phyloP scores from a whole-genome alignment of 2,329 filamentous ascomycete species.

The Xylaria polymorpha region DNA sequence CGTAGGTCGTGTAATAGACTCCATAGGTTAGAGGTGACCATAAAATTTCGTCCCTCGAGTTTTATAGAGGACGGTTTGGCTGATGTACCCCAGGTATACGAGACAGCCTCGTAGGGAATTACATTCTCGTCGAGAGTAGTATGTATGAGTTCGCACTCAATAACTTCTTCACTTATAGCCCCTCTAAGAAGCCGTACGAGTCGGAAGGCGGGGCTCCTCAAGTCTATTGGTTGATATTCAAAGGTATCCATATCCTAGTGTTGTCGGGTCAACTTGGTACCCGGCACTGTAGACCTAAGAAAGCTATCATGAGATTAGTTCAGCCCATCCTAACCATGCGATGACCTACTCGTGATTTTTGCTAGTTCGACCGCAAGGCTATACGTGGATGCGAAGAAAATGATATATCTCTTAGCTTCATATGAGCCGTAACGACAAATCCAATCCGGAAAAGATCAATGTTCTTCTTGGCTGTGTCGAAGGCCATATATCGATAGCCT shows the following conservation, averaged over 20 bases:
- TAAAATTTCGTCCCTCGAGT: constrained; percentile 5
- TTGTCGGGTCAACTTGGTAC: not conserved
- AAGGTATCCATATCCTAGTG: constrained; percentile 15
- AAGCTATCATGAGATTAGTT: not conserved
- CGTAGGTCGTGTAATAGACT: constrained; percentile 15
- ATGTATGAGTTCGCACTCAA: constrained; percentile 31
- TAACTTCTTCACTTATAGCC: not conserved
- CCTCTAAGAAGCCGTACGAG: constrained; percentile 27
- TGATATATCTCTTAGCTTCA: not conserved
- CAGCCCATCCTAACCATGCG: not conserved
- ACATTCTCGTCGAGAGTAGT: constrained; percentile 29
- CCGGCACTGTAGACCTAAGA: not conserved
- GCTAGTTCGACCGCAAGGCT: not conserved
- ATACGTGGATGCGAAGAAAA: not conserved
- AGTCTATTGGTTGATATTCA: constrained; percentile 24
- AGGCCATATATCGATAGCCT: not conserved
- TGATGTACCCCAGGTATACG: constrained; percentile 30
- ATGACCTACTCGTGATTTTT: not conserved
- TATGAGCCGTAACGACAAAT: not conserved
- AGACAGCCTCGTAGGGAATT: constrained; percentile 34
- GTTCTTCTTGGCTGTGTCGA: not conserved
- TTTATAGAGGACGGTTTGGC: not conserved
- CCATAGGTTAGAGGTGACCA: constrained; percentile 27
- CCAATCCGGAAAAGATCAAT: not conserved
- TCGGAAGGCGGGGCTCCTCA: constrained; percentile 28